Evolutionary conservation across 345 rosid genomes (phyloP), one percentile per base, ranked within the genome.

Genomic region (Schrenkiella parvula): DNA sequence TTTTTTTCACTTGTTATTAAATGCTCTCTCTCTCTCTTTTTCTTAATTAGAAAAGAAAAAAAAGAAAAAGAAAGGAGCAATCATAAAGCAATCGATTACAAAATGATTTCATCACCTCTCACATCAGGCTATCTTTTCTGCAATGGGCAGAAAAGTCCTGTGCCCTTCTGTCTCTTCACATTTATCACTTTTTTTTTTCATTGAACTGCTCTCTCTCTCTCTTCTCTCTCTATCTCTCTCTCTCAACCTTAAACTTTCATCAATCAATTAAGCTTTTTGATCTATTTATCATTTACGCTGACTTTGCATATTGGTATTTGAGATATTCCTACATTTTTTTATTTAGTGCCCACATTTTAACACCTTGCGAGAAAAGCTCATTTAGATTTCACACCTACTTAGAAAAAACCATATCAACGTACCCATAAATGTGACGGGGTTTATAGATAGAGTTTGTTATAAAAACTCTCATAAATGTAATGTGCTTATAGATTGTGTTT

Each of bases 21-120:
- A 29, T 57, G 25, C 53, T 14, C 32, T 53, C 59, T 69, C 58
- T 61, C n/a, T 68, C 19, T 68, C 15, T 72, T 25, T 55, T 5
- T 13, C 6, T 37, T 1, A 5, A 4, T 3, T 7, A 31, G 6
- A 41, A 18, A 28, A 22, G 35, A 17, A 0, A 70, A 23, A 54
- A 26, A 39, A 4, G 22, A 15, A 37, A 60, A 55, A 25, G 18
- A 61, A 21, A 62, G 59, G 15, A 73, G 77, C 78, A 78, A 78
- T 78, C 81, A 78, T 78, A 78, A 78, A 78, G 81, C 74, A 78
- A 78, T 78, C 81, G 81, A 78, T 78, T 78, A 78, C 81, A 78
- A 78, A 78, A 78, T 78, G 78, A 78, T 78, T 78, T 78, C 74
- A 68, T 78, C 74, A 78, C 74, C 74, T 78, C 61, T 78, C 81